Base-by-base conservation (phyloP, 768 basidiomycete genomes). In the Kwoniella newhampshirensis region DNA sequence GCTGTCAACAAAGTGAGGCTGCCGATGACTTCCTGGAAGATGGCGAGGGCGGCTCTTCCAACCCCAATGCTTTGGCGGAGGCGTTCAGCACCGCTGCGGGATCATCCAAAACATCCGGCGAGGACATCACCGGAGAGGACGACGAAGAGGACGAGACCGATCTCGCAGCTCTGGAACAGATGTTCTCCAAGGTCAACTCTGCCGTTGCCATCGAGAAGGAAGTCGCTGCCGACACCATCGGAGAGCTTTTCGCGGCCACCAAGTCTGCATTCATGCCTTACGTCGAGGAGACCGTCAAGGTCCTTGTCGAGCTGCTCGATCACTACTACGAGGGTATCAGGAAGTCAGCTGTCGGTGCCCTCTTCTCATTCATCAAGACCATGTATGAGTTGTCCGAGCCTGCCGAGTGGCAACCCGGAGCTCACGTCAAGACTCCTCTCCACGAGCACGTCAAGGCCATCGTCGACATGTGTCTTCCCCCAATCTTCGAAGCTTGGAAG, bases 131-230 rank as follows among this genome's bases (percentile, higher is more conserved):
- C 55, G 89, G 90, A 57, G 88, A 91, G 50, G 66, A 78, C 44
- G 76, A 70, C 39, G 77, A 75, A 47, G 75, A 89, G 42, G 89
- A 91, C 67, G 77, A 90, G 47, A 89, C 90, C 67, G 90, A 91
- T 57, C 57, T 73, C n/a, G 75, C 76, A 43, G 77, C 75, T 53
- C 63, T 78, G 43, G 77, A 78, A 47, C 59, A 63, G 39, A 70
- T 78, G 77, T 81, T 90, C 77, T 83, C 91, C 71, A 89, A 91
- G 60, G 90, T 93, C 60, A 94, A 92, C 80, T 90, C 88, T 67
- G 93, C 92, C 20, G 87, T 98, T 64, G 93, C 93, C 40, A 91
- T 98, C 54, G 96, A 99, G 81, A 99, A 99, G 78, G 96, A 99
- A 81, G 96, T 97, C 59, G 93, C 96, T 20, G 91, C 91, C 23